These are phyloP conservation scores for Sphaerobolus stellatus DNA, from an alignment of 1,284 basidiomycete genomes.

Conservation along the genomic window DNA sequence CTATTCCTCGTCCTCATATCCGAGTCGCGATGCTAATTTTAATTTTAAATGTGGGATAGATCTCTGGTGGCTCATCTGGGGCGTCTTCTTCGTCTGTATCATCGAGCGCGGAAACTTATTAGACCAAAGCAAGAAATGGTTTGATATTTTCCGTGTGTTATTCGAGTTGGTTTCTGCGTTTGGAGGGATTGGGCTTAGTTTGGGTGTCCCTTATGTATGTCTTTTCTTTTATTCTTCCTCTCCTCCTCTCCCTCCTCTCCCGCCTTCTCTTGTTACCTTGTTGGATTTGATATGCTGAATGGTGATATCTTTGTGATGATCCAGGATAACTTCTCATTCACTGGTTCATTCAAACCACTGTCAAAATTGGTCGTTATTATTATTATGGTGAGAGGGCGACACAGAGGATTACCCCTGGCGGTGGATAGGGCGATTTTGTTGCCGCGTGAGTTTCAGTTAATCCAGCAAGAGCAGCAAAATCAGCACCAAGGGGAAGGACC, in stretches of 20 bases:
- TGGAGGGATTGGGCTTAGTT: slow-evolving; percentile 71
- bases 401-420: slow-evolving; percentile 71
- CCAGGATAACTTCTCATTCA: slow-evolving; percentile 61
- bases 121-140: slow-evolving; percentile 57
- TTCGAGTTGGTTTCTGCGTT: slow-evolving; percentile 70
- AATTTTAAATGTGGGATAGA: slow-evolving; percentile 26
- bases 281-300: neutral
- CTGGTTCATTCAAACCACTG: slow-evolving; percentile 61
- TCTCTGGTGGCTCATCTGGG: slow-evolving; percentile 51
- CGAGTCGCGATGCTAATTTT: slow-evolving; percentile 15
- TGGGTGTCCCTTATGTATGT: slow-evolving; percentile 61
- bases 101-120: slow-evolving; percentile 64
- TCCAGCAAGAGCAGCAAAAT: too few species aligned
- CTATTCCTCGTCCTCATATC: too few species aligned
- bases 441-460: slow-evolving; percentile 35
- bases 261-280: too few species aligned
- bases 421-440: slow-evolving; percentile 65
- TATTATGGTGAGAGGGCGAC: slow-evolving; percentile 77
- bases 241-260: too few species aligned
- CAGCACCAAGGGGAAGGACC: too few species aligned
- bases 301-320: neutral
- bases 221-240: too few species aligned
- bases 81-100: slow-evolving; percentile 63
- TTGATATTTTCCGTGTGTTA: slow-evolving; percentile 61
- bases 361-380: slow-evolving; percentile 74